These are phyloP conservation scores for Suillus lakei DNA, from an alignment of 768 basidiomycete genomes.

Conservation along the genomic window DNA sequence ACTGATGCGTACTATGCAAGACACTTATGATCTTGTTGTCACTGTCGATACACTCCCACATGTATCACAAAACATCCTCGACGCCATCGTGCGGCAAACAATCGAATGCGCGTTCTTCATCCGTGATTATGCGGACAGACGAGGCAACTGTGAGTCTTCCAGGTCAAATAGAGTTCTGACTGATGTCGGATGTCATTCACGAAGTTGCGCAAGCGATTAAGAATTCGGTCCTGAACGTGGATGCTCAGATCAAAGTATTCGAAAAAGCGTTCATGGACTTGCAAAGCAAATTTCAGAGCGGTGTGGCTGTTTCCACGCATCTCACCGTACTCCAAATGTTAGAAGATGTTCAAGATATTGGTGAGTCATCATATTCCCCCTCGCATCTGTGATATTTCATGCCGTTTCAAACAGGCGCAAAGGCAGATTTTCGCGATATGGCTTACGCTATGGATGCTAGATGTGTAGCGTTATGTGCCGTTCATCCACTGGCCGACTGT, in stretches of 20 bases:
- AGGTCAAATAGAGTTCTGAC: neutral
- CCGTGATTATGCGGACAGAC: slow-evolving; percentile 28
- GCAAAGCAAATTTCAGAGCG: neutral
- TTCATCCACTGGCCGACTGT: neutral
- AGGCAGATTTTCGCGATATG: slow-evolving; percentile 24
- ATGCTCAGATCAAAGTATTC: slow-evolving; percentile 6
- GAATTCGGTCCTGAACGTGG: neutral
- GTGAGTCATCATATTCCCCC: neutral
- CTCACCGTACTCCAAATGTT: neutral
- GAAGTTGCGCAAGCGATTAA: slow-evolving; percentile 5
- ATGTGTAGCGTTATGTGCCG: slow-evolving; percentile 7
- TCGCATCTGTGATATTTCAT: neutral
- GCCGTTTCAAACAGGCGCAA: neutral
- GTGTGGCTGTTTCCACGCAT: neutral
- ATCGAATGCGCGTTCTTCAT: slow-evolving; percentile 35
- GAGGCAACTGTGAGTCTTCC: slow-evolving; percentile 24
- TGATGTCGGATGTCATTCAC: neutral
- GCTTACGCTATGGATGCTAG: slow-evolving; percentile 24
- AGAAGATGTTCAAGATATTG: neutral
- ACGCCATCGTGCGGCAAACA: slow-evolving; percentile 22
- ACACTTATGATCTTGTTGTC: slow-evolving; percentile 1
- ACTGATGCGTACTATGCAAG: slow-evolving; percentile 1
- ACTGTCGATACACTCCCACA: neutral
- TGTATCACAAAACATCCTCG: slow-evolving; percentile 5
- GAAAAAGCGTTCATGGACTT: slow-evolving; percentile 3